Evolutionary conservation across 768 basidiomycete species (phyloP).

Genomic region (Kwoniella dejecticola): DNA sequence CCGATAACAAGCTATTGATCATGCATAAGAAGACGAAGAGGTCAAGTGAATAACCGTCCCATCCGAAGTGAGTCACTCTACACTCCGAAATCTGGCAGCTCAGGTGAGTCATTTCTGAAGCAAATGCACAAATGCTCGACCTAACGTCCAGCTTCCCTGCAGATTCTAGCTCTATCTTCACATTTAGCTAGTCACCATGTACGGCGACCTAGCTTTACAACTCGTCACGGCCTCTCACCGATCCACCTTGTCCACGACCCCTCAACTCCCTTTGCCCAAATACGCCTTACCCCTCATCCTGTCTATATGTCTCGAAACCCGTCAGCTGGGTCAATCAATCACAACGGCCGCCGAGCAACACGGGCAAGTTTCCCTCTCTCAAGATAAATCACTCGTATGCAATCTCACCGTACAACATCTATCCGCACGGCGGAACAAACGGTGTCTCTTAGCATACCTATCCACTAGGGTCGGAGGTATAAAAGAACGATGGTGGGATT

Average conservation of each 20-base stretch:
- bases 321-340: slow-evolving; percentile 64
- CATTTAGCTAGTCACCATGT: slow-evolving; percentile 46
- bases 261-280: slow-evolving; percentile 73
- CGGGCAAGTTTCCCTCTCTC: slow-evolving; percentile 56
- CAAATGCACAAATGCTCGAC: no score
- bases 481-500: slow-evolving; percentile 84
- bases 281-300: slow-evolving; percentile 90
- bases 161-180: no score
- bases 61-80: no score
- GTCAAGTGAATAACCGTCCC: no score
- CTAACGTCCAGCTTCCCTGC: no score
- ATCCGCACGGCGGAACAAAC: slow-evolving; percentile 86
- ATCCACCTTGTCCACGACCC: slow-evolving; percentile 67
- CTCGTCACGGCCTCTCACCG: slow-evolving; percentile 83
- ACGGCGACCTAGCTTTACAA: slow-evolving; percentile 77
- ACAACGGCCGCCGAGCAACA: slow-evolving; percentile 48
- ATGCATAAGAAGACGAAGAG: background rate
- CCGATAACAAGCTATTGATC: background rate
- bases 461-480: slow-evolving; percentile 79
- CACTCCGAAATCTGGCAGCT: no score
- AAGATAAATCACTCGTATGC: slow-evolving; percentile 60
- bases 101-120: no score
- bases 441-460: slow-evolving; percentile 94
- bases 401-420: slow-evolving; percentile 83
- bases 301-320: slow-evolving; percentile 83